These are phyloP conservation scores for Pseudogymnoascus sp. DNA, from an alignment of 2,329 filamentous ascomycete species.

Conservation along the genomic window DNA sequence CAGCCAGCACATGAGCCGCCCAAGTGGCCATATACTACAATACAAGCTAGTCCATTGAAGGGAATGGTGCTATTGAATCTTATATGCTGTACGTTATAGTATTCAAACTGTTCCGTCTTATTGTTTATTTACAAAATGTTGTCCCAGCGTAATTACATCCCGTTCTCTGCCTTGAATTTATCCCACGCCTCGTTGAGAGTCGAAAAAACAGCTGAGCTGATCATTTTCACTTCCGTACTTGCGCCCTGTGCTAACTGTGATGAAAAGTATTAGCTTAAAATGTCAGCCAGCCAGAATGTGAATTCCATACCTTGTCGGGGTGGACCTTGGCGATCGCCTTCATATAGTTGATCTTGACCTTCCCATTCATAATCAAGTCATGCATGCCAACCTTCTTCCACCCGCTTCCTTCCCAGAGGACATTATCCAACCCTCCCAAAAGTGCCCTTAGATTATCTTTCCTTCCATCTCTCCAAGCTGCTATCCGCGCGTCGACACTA, in stretches of 20 bases:
- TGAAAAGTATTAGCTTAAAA: neutral
- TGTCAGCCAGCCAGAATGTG: slow-evolving; percentile 7
- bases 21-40: too few relatives aligned
- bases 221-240: slow-evolving; percentile 57
- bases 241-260: slow-evolving; percentile 56
- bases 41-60: too few relatives aligned
- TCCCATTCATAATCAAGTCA: slow-evolving; percentile 84
- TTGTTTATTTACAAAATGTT: neutral
- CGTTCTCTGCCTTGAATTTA: slow-evolving; percentile 64
- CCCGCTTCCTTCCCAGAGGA: slow-evolving; percentile 84
- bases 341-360: slow-evolving; percentile 98
- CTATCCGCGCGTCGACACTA: slow-evolving; percentile 71
- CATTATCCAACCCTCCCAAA: slow-evolving; percentile 75
- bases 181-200: slow-evolving; percentile 68
- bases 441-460: slow-evolving; percentile 85
- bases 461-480: slow-evolving; percentile 83
- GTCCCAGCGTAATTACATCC: slow-evolving; percentile 37
- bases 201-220: slow-evolving; percentile 59
- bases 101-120: neutral
- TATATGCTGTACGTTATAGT: neutral
- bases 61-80: neutral
- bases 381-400: slow-evolving; percentile 98
- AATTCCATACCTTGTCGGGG: slow-evolving; percentile 80
- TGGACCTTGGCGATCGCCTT: slow-evolving; percentile 98
- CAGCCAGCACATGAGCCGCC: too few relatives aligned